Evolutionary conservation across 2,329 filamentous ascomycete species (phyloP).

Genomic region (Davidsoniella australis): DNA sequence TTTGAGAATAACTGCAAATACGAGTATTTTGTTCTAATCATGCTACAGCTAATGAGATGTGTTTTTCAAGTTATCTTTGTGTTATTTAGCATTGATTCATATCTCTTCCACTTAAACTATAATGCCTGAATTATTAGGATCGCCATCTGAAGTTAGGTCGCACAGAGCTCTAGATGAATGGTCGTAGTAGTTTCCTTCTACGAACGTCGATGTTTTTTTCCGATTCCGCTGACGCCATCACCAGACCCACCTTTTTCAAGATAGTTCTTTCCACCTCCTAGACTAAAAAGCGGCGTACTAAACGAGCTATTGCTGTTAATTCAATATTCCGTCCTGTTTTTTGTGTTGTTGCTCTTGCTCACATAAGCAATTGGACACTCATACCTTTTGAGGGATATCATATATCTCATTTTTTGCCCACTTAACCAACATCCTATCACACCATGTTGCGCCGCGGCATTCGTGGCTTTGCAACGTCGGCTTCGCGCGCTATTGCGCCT

Average conservation of each 20-base stretch:
- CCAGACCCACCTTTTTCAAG: conserved; percentile 8
- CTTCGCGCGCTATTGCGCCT: conserved; percentile 30
- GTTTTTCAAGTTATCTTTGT: too few relatives aligned
- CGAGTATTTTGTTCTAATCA: too few relatives aligned
- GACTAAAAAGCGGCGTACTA: background rate
- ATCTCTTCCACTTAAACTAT: too few relatives aligned
- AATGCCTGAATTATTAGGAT: too few relatives aligned
- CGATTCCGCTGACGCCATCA: conserved; percentile 12
- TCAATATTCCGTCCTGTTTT: background rate
- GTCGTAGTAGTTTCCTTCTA: background rate
- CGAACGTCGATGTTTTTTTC: background rate
- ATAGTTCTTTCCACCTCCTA: background rate
- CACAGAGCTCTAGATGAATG: background rate
- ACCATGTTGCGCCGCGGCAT: conserved; percentile 54
- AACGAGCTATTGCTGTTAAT: background rate
- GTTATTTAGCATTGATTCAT: too few relatives aligned
- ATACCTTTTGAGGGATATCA: background rate
- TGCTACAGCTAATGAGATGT: too few relatives aligned
- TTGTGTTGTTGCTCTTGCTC: background rate
- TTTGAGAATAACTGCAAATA: too few relatives aligned
- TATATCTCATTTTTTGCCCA: background rate
- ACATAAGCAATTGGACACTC: background rate
- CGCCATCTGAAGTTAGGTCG: too few relatives aligned
- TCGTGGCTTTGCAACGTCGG: conserved; percentile 49
- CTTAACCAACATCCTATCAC: background rate